Conservation (phyloP, 768 basidiomycete genomes). For the Exidia glandulosa region DNA sequence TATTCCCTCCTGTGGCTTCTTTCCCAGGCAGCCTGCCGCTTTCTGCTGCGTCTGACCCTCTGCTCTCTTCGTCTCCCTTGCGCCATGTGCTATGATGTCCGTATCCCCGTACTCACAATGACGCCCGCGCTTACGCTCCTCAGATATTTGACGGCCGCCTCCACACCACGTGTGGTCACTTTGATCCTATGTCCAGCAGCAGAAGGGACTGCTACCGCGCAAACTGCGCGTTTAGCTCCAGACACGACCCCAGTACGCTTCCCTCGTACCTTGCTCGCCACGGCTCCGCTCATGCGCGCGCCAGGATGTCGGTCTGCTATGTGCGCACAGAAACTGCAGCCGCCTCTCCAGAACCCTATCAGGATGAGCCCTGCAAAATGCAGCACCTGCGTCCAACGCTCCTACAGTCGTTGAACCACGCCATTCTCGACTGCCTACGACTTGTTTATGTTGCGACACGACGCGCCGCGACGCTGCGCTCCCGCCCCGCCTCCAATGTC, state of each 20-base stretch:
- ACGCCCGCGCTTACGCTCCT: not conserved
- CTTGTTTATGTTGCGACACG: not conserved
- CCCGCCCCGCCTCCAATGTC: not conserved
- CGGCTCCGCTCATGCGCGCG: no score
- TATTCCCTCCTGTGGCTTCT: not conserved
- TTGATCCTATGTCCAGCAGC: not conserved
- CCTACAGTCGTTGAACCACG: not conserved
- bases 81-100: not conserved
- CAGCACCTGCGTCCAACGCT: not conserved
- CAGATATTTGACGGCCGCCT: not conserved
- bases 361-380: not conserved
- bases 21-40: not conserved
- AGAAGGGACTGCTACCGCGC: not conserved
- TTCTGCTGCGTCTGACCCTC: not conserved
- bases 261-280: not conserved
- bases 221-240: not conserved
- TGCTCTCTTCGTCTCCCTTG: not conserved
- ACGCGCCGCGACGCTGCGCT: not conserved
- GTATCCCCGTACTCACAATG: not conserved
- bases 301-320: no score
- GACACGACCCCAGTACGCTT: not conserved
- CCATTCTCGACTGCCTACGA: not conserved
- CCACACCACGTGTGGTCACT: not conserved
- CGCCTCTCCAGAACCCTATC: not conserved
- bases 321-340: not conserved